These are phyloP conservation scores for Tricholoma hemisulphureum DNA, from an alignment of 768 basidiomycete species.

Conservation along the genomic window DNA sequence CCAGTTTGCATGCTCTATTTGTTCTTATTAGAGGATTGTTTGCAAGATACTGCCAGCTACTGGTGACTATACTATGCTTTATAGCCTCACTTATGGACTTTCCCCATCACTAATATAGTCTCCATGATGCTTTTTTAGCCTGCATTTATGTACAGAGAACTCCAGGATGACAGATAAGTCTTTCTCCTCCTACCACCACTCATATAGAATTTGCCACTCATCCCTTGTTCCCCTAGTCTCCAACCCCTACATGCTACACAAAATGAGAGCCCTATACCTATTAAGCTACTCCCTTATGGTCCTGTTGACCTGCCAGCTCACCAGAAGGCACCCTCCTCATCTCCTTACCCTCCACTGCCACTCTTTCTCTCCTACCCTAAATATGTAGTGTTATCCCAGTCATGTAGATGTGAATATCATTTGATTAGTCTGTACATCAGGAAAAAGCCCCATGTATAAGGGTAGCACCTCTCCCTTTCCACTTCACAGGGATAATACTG, in stretches of 20 bases:
- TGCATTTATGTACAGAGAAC: background rate
- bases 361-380: background rate
- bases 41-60: too few species aligned
- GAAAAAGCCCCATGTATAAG: background rate
- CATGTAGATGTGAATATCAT: background rate
- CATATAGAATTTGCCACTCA: background rate
- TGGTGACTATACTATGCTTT: too few species aligned
- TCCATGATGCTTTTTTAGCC: background rate
- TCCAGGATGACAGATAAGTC: background rate
- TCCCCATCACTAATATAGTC: too few species aligned
- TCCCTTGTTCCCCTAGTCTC: background rate
- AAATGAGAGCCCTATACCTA: background rate
- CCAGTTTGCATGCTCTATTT: too few species aligned
- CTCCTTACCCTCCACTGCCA: background rate
- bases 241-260: background rate
- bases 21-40: too few species aligned
- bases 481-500: background rate
- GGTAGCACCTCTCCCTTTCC: background rate
- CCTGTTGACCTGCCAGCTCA: background rate
- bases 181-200: background rate
- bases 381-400: background rate
- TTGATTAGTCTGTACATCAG: background rate
- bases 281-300: background rate
- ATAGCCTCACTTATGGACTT: too few species aligned
- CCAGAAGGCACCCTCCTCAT: background rate